phyloP scores from a whole-genome alignment of 768 basidiomycete species.

The Astraeus odoratus region DNA sequence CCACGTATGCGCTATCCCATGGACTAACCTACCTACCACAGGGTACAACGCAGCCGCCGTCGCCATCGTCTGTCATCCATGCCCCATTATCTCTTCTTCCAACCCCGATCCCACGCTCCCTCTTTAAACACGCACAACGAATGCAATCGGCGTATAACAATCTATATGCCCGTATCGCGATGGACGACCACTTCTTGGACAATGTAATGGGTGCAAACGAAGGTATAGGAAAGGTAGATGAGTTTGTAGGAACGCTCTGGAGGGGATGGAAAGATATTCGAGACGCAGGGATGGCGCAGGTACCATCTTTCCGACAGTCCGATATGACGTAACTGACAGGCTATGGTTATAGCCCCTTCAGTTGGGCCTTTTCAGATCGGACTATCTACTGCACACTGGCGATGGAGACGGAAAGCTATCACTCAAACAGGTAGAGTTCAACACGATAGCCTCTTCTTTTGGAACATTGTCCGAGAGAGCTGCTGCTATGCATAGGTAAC shows the following conservation, averaged over 20 bases:
- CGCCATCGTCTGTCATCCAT: slow-evolving; percentile 73
- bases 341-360: slow-evolving; percentile 55
- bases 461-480: slow-evolving; percentile 66
- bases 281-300: slow-evolving; percentile 55
- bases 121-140: slow-evolving; percentile 58
- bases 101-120: slow-evolving; percentile 68
- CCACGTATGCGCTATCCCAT: slow-evolving; percentile 79
- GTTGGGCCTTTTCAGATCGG: slow-evolving; percentile 88
- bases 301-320: slow-evolving; percentile 15
- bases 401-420: slow-evolving; percentile 24
- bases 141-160: slow-evolving; percentile 79
- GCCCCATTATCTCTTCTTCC: slow-evolving; percentile 89
- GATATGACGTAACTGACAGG: slow-evolving; percentile 3
- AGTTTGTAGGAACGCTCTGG: slow-evolving; percentile 85
- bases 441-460: slow-evolving; percentile 92
- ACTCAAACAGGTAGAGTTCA: slow-evolving; percentile 96
- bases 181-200: slow-evolving; percentile 77
- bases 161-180: slow-evolving; percentile 78
- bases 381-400: slow-evolving; percentile 78
- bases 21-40: slow-evolving; percentile 79
- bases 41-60: slow-evolving; percentile 34
- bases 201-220: slow-evolving; percentile 70
- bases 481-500: slow-evolving; percentile 70
- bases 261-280: slow-evolving; percentile 73
- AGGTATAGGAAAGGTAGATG: slow-evolving; percentile 78